These are phyloP conservation scores for Nemania abortiva DNA, from an alignment of 2,329 filamentous ascomycete genomes.

Conservation along the genomic window DNA sequence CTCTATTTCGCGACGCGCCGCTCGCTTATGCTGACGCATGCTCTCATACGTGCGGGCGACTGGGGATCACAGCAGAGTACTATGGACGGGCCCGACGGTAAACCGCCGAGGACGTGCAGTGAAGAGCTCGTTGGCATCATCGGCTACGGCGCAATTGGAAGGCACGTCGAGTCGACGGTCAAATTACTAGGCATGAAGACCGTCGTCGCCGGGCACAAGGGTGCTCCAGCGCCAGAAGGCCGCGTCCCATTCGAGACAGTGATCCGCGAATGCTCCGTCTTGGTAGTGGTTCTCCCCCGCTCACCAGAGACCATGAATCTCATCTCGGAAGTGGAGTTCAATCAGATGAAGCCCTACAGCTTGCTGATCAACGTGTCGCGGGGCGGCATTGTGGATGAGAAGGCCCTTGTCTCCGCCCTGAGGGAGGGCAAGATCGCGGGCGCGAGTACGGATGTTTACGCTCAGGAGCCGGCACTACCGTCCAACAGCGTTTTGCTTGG, in stretches of 20 bases:
- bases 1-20: constrained; percentile 58
- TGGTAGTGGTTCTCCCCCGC: constrained; percentile 48
- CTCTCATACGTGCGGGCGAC: constrained; percentile 45
- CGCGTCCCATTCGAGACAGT: constrained; percentile 47
- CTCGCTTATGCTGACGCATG: constrained; percentile 51
- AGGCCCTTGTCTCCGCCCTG: constrained; percentile 46
- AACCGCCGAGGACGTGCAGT: constrained; percentile 44
- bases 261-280: constrained; percentile 46
- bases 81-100: constrained; percentile 46
- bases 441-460: constrained; percentile 49
- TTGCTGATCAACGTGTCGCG: constrained; percentile 52
- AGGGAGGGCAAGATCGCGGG: constrained; percentile 48
- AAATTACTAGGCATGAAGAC: constrained; percentile 47
- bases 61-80: constrained; percentile 48
- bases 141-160: constrained; percentile 51
- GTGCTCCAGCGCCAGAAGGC: constrained; percentile 38
- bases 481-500: constrained; percentile 44
- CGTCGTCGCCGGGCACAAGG: constrained; percentile 48
- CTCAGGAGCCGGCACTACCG: constrained; percentile 46
- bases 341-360: constrained; percentile 43
- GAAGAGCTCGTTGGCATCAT: constrained; percentile 49
- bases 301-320: constrained; percentile 48
- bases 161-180: constrained; percentile 41
- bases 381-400: constrained; percentile 51
- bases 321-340: constrained; percentile 45